These are phyloP conservation scores for Cordyceps cateniannulata DNA, from an alignment of 2,329 filamentous ascomycete genomes.

Conservation along the genomic window DNA sequence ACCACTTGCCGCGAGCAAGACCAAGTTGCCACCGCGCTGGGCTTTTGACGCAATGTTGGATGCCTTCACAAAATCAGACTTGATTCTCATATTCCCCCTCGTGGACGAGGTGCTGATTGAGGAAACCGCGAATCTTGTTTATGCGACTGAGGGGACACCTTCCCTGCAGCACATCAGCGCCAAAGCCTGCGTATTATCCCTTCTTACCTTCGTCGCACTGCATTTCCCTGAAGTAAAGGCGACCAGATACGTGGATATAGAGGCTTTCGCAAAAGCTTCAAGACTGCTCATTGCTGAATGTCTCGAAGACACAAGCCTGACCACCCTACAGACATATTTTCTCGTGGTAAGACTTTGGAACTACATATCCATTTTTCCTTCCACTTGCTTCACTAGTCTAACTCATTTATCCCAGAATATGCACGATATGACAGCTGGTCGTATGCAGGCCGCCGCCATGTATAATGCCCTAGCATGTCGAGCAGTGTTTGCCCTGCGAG, in stretches of 20 bases:
- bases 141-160: constrained; percentile 21
- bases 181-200: constrained; percentile 43
- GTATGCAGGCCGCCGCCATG: constrained; percentile 38
- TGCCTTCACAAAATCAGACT: constrained; percentile 23
- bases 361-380: no score
- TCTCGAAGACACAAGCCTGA: constrained; percentile 36
- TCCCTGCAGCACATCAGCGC: constrained; percentile 26
- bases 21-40: constrained; percentile 28
- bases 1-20: constrained; percentile 14
- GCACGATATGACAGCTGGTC: constrained; percentile 39
- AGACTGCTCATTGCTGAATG: constrained; percentile 36
- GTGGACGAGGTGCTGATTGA: constrained; percentile 41
- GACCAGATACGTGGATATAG: constrained; percentile 28
- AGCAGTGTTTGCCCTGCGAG: constrained; percentile 42
- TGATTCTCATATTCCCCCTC: constrained; percentile 41
- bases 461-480: constrained; percentile 40
- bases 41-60: constrained; percentile 21
- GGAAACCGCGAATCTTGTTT: constrained; percentile 39
- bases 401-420: constrained; percentile 24
- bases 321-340: constrained; percentile 37
- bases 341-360: constrained; percentile 37
- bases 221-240: constrained; percentile 18
- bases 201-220: constrained; percentile 31
- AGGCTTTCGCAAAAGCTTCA: constrained; percentile 34
- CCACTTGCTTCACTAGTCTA: not conserved